These are phyloP conservation scores for Trichoderma virens DNA, from an alignment of 495 filamentous ascomycete species.

Conservation along the genomic window DNA sequence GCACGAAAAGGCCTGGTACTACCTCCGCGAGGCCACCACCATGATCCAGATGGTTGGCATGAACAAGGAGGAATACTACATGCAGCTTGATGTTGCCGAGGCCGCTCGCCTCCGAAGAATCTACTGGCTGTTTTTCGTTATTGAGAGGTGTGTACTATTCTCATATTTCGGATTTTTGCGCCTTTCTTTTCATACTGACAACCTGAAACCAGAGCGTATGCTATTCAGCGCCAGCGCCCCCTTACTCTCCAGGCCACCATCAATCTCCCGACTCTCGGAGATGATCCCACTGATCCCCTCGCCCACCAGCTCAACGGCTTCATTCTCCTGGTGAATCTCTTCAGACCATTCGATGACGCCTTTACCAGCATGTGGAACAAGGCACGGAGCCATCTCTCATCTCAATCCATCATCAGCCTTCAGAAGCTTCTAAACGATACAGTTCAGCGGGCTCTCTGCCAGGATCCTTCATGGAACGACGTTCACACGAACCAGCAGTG, in stretches of 20 bases:
- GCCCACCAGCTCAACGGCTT: conserved; percentile 50
- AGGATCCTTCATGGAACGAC: conserved; percentile 63
- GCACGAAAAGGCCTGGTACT: conserved; percentile 66
- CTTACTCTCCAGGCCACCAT: conserved; percentile 49
- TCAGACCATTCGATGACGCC: conserved; percentile 62
- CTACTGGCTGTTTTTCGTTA: conserved; percentile 66
- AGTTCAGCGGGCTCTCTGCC: conserved; percentile 54
- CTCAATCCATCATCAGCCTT: conserved; percentile 50
- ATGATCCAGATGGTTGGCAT: conserved; percentile 49
- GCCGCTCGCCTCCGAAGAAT: conserved; percentile 48
- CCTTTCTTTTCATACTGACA: conserved; percentile 9
- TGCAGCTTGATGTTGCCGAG: conserved; percentile 46
- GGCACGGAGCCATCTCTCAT: conserved; percentile 47
- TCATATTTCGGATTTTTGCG: neutral
- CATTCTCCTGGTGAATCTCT: conserved; percentile 57
- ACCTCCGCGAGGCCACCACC: conserved; percentile 64
- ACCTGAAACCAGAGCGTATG: conserved; percentile 48
- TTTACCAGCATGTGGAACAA: conserved; percentile 72
- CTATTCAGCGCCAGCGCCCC: conserved; percentile 67
- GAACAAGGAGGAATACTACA: conserved; percentile 54
- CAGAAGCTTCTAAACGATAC: conserved; percentile 61
- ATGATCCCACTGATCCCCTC: conserved; percentile 51
- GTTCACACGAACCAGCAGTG: conserved; percentile 69
- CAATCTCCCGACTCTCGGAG: conserved; percentile 55
- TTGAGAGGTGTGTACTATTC: conserved; percentile 50